Evolutionary conservation across 306 rosid genomes (phyloP).

Genomic region (Vigna nakashimae): DNA sequence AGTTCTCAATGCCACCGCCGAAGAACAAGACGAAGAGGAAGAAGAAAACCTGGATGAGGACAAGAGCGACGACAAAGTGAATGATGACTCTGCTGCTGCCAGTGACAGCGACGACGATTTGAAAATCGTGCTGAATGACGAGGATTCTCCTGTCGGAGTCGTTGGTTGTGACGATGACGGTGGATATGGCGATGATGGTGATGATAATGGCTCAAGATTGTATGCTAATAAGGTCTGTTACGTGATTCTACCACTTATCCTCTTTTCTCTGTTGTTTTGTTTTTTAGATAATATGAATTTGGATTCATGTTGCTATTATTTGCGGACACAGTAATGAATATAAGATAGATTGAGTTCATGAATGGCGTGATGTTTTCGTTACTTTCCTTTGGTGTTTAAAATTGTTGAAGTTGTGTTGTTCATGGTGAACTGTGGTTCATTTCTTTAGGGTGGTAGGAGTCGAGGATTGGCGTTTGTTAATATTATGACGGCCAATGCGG

Average conservation of each 20-base stretch:
- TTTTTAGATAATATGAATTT: slow-evolving; percentile 3
- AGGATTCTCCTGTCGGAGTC: slow-evolving; percentile 36
- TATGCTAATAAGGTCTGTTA: slow-evolving; percentile 47
- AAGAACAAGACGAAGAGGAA: slow-evolving; percentile 1
- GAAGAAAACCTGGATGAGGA: background rate
- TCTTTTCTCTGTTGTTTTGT: background rate
- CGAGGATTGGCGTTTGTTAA: slow-evolving; percentile 46
- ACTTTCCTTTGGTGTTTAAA: background rate
- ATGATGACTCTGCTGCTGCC: slow-evolving; percentile 44
- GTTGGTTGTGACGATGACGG: slow-evolving; percentile 31
- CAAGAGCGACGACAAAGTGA: slow-evolving; percentile 22
- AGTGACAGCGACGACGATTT: slow-evolving; percentile 63
- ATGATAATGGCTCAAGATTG: slow-evolving; percentile 40
- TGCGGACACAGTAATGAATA: slow-evolving; percentile 9
- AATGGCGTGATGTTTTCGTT: slow-evolving; percentile 1
- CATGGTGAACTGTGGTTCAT: slow-evolving; percentile 29
- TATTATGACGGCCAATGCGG: slow-evolving; percentile 44
- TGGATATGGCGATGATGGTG: background rate
- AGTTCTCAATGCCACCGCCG: slow-evolving; percentile 37
- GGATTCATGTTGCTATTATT: slow-evolving; percentile 1
- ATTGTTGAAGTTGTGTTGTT: slow-evolving; percentile 26
- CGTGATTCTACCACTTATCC: slow-evolving; percentile 6
- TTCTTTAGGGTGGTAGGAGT: slow-evolving; percentile 58
- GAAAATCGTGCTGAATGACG: slow-evolving; percentile 71
- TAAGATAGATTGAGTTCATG: slow-evolving; percentile 4